Percentiles rank a stretch among this genome's conserved stretches.
These are phyloP conservation scores for Candida corydali DNA, from an alignment of 805 yeast genomes.

Conservation along the genomic window DNA sequence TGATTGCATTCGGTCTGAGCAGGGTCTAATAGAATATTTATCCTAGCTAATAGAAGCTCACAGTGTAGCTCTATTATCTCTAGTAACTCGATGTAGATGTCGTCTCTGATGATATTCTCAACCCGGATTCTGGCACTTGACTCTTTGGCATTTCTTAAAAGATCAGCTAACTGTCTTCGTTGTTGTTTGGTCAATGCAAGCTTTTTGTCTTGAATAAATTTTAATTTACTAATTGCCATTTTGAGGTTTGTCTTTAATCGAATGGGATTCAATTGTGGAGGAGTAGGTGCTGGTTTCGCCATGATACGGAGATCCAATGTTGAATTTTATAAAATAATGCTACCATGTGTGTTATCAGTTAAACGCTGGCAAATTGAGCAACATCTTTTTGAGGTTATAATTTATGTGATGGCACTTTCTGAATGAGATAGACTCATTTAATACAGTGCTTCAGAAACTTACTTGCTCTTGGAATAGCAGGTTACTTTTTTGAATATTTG, in stretches of 20 bases:
- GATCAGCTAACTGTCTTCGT: slow-evolving; percentile 65
- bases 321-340: not conserved
- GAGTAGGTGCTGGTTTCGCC: slow-evolving; percentile 11
- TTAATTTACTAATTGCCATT: slow-evolving; percentile 68
- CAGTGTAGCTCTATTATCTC: slow-evolving; percentile 80
- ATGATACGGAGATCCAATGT: not conserved
- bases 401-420: too few relatives aligned
- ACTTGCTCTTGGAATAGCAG: too few relatives aligned
- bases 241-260: slow-evolving; percentile 45
- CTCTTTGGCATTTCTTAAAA: slow-evolving; percentile 66
- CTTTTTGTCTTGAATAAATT: slow-evolving; percentile 71
- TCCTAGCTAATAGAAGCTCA: slow-evolving; percentile 73
- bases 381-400: too few relatives aligned
- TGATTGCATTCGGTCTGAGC: slow-evolving; percentile 44
- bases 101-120: slow-evolving; percentile 81
- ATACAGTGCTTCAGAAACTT: too few relatives aligned
- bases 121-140: slow-evolving; percentile 80
- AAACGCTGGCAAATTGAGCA: too few relatives aligned
- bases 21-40: slow-evolving; percentile 50
- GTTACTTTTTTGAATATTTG: too few relatives aligned
- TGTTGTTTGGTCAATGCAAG: slow-evolving; percentile 72
- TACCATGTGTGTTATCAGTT: too few relatives aligned
- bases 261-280: slow-evolving; percentile 28
- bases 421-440: too few relatives aligned
- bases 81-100: slow-evolving; percentile 70